Conservation (phyloP, 345 rosid genomes). For the Cardamine resedifolia region DNA sequence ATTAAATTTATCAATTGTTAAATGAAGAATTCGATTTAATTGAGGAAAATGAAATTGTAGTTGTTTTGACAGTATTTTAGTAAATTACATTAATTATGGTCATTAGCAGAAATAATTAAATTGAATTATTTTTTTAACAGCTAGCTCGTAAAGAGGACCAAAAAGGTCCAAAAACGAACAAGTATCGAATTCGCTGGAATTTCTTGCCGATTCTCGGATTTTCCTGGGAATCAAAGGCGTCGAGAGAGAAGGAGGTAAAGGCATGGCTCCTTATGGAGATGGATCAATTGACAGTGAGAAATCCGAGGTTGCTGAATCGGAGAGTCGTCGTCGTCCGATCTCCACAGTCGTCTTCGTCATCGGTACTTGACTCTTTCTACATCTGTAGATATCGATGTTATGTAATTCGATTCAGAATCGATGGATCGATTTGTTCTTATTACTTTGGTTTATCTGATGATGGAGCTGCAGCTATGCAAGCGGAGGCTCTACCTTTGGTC, state of each 20-base stretch:
- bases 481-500: conserved; percentile 88
- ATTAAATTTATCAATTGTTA: background rate
- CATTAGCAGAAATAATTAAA: background rate
- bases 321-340: conserved; percentile 40
- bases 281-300: conserved; percentile 45
- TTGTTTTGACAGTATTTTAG: too few species aligned
- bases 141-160: too few species aligned
- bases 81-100: background rate
- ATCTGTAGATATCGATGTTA: background rate
- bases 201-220: conserved; percentile 8
- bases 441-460: background rate
- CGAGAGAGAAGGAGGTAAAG: background rate
- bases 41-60: background rate
- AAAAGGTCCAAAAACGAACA: background rate
- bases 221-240: conserved; percentile 21
- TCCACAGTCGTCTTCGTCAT: conserved; percentile 72
- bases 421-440: background rate
- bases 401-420: background rate
- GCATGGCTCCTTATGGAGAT: conserved; percentile 62
- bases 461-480: conserved; percentile 74
- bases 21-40: background rate
- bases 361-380: conserved; percentile 44
- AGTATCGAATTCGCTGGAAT: background rate
- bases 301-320: conserved; percentile 33
- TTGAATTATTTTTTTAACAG: too few species aligned